These are phyloP conservation scores for Pezicula neosporulosa DNA, from an alignment of 2,329 filamentous ascomycete species.

Conservation along the genomic window DNA sequence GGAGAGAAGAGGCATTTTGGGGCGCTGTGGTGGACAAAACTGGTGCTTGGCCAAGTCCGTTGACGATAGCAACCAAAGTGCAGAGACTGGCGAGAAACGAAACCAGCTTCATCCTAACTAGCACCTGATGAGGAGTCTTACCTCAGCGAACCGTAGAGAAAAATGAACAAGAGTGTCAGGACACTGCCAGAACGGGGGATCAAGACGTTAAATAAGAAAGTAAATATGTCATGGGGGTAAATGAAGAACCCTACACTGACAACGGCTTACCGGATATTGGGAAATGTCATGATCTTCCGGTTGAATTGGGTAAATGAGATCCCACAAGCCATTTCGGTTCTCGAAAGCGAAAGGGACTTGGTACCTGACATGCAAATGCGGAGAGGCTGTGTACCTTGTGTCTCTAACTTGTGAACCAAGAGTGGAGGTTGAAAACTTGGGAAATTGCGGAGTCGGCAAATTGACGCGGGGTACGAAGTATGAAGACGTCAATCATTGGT, in stretches of 20 bases:
- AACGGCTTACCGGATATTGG: not conserved
- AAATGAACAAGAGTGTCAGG: not conserved
- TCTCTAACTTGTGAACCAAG: not conserved
- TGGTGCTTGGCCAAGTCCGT: conserved; percentile 43
- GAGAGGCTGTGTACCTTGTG: too few species aligned
- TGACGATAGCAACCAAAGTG: conserved; percentile 17
- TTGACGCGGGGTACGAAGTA: conserved; percentile 21
- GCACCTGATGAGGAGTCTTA: not conserved
- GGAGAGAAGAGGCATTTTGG: conserved; percentile 1
- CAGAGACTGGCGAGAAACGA: conserved; percentile 10
- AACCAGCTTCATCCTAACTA: not conserved
- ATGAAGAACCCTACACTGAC: conserved; percentile 2
- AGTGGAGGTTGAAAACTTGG: not conserved
- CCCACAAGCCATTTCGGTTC: not conserved
- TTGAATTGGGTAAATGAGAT: conserved; percentile 1
- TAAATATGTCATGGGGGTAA: not conserved
- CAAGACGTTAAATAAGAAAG: too few species aligned
- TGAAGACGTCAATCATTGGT: not conserved
- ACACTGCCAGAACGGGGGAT: too few species aligned
- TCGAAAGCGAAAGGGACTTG: not conserved
- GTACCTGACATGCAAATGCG: not conserved
- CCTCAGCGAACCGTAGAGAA: not conserved
- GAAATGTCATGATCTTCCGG: conserved; percentile 5
- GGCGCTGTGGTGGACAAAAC: conserved; percentile 39
- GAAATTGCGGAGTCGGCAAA: conserved; percentile 15